These are phyloP conservation scores for Myochromella boudieri DNA, from an alignment of 768 basidiomycete genomes.

Conservation along the genomic window DNA sequence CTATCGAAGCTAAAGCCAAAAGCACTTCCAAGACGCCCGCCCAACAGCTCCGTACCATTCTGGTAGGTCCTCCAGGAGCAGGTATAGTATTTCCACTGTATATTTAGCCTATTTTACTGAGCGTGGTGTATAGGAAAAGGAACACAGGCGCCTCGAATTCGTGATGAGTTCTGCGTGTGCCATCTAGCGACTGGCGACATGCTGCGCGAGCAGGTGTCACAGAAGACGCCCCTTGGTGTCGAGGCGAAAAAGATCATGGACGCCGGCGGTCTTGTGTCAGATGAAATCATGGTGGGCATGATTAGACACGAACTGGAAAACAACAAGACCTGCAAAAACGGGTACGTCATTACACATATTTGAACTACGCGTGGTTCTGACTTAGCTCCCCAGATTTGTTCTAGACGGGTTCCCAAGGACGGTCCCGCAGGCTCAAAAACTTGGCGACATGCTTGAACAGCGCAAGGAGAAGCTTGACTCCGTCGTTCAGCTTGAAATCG, in stretches of 20 bases:
- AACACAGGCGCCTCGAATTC: conserved; percentile 94
- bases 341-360: conserved; percentile 58
- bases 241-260: conserved; percentile 99
- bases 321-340: conserved; percentile 92
- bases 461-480: conserved; percentile 89
- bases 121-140: conserved; percentile 77
- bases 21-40: conserved; percentile 54
- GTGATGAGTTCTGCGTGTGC: conserved; percentile 92
- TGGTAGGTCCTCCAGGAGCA: conserved; percentile 96
- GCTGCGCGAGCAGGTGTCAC: conserved; percentile 89
- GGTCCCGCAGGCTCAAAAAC: conserved; percentile 93
- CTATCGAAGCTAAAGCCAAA: conserved; percentile 74
- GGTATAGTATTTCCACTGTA: conserved; percentile 51
- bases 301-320: conserved; percentile 94
- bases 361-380: conserved; percentile 12
- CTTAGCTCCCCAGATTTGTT: conserved; percentile 71
- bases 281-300: conserved; percentile 98
- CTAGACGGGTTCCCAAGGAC: conserved; percentile 99
- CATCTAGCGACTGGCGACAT: conserved; percentile 99
- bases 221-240: conserved; percentile 84
- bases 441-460: conserved; percentile 83
- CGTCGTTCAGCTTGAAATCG: conserved; percentile 90
- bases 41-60: conserved; percentile 83
- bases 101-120: background rate
- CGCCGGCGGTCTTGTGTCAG: conserved; percentile 88